Evolutionary conservation across 2,329 filamentous ascomycete genomes (phyloP), one percentile per base, ranked within the genome.

Genomic region (Emydomyces testavorans): DNA sequence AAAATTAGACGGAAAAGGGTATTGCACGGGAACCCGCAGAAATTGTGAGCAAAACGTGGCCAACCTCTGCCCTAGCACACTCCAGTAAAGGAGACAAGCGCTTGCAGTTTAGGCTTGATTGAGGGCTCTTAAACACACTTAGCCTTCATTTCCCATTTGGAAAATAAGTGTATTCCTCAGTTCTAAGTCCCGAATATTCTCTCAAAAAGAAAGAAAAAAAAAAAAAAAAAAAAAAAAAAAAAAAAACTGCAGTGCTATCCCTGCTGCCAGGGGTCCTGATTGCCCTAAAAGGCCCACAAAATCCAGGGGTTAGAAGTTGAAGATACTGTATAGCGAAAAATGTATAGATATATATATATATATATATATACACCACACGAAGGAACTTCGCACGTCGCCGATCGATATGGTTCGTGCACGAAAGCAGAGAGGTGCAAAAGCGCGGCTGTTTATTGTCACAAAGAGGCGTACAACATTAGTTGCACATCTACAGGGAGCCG

Each of bases 401-500:
- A 36, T 40, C 23, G 35, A 47, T 23, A 21, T 34, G 37, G 45
- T 48, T n/a, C 35, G 23, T 31, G 44, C 38, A 36, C 32, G 40
- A n/a, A 32, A 11, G 23, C 31, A 36, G 4, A 36, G n/a, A 2
- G 15, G 32, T 46, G 34, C 43, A 16, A 46, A 23, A 37, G 38
- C 34, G 43, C 34, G 34, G 35, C 35, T 34, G n/a, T 40, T 36
- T 32, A 47, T 42, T 48, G 47, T 46, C 37, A 48, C 48, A 48
- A 42, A 46, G 26, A 45, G 36, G 45, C 20, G 46, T 51, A 37
- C 51, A 51, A 46, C 40, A 35, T 46, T 16, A 44, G 35, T 53
- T 49, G 49, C 49, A 51, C 51, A 53, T 44, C 36, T 40, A 44
- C 42, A 49, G 42, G 32, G 40, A 38, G 31, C 36, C 36, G 35